A percentile compares a stretch with the other conserved stretches of the same genome.
Evolutionary conservation across 805 yeast genomes (phyloP).

Genomic region (Candida ascalaphidarum): DNA sequence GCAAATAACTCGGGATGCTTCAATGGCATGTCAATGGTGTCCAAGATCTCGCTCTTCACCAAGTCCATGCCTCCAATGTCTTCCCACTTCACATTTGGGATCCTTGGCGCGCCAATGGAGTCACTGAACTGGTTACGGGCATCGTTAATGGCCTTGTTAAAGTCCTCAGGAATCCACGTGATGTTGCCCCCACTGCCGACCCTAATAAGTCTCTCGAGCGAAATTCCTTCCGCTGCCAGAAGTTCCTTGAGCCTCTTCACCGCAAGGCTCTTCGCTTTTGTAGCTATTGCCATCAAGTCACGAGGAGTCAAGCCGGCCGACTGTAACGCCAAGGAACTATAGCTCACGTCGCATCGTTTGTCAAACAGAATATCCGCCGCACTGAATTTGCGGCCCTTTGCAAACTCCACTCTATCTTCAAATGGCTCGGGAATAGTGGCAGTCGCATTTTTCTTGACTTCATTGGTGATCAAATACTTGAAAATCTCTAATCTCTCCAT

Average conservation of each 20-base stretch:
- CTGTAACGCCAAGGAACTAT: constrained; percentile 59
- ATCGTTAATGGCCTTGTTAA: constrained; percentile 61
- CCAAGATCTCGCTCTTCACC: constrained; percentile 87
- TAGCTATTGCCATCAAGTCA: constrained; percentile 66
- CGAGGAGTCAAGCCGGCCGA: constrained; percentile 90
- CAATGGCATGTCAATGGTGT: constrained; percentile 92
- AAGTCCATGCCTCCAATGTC: constrained; percentile 93
- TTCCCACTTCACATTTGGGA: constrained; percentile 93
- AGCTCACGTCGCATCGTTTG: constrained; percentile 32
- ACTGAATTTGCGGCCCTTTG: constrained; percentile 7
- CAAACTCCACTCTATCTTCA: constrained; percentile 12
- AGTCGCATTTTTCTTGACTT: constrained; percentile 4
- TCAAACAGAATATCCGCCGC: constrained; percentile 11
- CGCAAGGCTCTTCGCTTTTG: constrained; percentile 53
- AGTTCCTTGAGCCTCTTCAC: constrained; percentile 36
- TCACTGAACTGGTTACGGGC: constrained; percentile 88
- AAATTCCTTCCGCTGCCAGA: constrained; percentile 10
- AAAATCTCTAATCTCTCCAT: constrained; percentile 62
- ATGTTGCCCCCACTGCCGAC: constrained; percentile 50
- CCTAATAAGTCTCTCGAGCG: constrained; percentile 22
- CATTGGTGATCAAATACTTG: constrained; percentile 31
- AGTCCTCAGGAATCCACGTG: constrained; percentile 48
- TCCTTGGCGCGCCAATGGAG: constrained; percentile 93
- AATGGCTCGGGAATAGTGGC: constrained; percentile 8
- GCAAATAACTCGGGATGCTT: constrained; percentile 86